Conservation (phyloP, 352 stramenopile genomes). For the Phytophthora niederhauseri region DNA sequence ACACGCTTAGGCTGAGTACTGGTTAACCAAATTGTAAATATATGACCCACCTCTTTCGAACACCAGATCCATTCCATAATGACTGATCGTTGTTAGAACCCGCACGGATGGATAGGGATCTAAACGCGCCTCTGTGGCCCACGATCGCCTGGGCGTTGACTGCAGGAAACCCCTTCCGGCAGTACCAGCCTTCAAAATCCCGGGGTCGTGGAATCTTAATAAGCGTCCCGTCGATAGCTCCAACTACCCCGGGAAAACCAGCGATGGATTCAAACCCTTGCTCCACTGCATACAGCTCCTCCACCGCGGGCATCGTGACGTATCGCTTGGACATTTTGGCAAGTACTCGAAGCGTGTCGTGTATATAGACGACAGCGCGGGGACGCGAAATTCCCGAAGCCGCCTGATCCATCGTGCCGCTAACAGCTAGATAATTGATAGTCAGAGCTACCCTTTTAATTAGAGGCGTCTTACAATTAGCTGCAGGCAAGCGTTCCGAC, state of each 20-base stretch:
- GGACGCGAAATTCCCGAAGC: neutral
- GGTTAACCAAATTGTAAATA: neutral
- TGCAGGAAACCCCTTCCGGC: neutral
- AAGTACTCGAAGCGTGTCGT: neutral
- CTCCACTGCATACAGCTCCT: neutral
- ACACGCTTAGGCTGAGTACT: neutral
- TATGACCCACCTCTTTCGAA: neutral
- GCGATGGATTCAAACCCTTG: neutral
- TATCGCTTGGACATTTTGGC: neutral
- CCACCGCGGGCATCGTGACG: neutral
- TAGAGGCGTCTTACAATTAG: constrained; percentile 1
- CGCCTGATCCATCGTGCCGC: neutral
- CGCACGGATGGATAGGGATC: neutral
- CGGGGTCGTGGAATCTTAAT: constrained; percentile 1
- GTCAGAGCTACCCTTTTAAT: neutral
- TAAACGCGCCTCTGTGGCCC: neutral
- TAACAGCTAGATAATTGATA: neutral
- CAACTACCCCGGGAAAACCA: neutral
- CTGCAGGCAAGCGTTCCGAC: neutral
- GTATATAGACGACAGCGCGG: neutral
- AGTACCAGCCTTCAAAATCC: constrained; percentile 3
- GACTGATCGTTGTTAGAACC: neutral
- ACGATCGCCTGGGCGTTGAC: neutral
- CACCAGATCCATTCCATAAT: neutral
- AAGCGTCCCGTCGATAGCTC: neutral